Percentiles rank a stretch among this genome's conserved stretches.
phyloP scores from a whole-genome alignment of 441 rosid genomes.

The Iberis amara region DNA sequence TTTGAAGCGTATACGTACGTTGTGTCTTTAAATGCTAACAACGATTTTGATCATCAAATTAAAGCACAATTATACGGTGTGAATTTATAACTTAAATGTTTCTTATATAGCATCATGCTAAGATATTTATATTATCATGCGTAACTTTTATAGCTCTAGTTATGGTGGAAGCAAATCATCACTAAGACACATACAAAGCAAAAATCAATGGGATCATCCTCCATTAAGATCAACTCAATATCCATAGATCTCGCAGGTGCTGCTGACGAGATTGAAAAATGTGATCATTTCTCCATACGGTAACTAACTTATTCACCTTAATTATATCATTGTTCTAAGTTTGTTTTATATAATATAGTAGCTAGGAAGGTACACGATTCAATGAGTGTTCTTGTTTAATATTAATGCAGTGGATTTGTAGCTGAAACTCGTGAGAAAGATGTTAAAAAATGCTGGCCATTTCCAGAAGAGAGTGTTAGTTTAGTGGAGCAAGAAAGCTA shows the following conservation, averaged over 20 bases:
- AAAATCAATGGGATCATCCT: conserved; percentile 42
- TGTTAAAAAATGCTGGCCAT: conserved; percentile 67
- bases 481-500: conserved; percentile 34
- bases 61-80: too few species aligned
- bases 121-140: conserved; percentile 11
- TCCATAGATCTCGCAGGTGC: conserved; percentile 53
- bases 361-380: too few species aligned
- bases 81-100: too few species aligned
- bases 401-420: conserved; percentile 67
- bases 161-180: conserved; percentile 32
- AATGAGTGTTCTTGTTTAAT: neutral
- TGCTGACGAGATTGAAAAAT: conserved; percentile 36
- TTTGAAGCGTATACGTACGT: neutral
- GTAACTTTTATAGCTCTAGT: conserved; percentile 24
- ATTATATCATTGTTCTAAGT: neutral
- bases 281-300: conserved; percentile 86
- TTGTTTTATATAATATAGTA: conserved; percentile 2
- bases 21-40: neutral
- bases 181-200: conserved; percentile 29
- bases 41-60: conserved; percentile 10
- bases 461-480: conserved; percentile 39
- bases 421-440: conserved; percentile 64
- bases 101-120: conserved; percentile 7
- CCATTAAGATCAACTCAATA: conserved; percentile 63
- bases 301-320: conserved; percentile 35